Conservation (phyloP, 192 early-diverging fungal species). For the Backusella macrospora region DNA sequence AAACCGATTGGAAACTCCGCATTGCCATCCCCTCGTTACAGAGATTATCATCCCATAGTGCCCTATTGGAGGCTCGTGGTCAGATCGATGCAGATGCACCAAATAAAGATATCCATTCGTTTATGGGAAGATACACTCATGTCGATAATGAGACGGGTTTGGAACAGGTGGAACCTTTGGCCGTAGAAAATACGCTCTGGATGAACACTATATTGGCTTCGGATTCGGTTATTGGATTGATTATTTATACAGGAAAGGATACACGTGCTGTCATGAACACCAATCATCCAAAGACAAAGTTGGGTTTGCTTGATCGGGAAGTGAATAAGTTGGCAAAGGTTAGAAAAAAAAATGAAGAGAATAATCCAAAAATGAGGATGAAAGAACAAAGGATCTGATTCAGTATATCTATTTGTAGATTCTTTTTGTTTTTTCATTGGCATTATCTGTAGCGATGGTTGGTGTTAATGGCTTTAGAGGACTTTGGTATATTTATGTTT, state of each 20-base stretch:
- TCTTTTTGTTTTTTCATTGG: conserved; percentile 82
- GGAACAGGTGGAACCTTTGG: conserved; percentile 66
- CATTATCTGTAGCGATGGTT: conserved; percentile 85
- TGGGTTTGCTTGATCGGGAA: conserved; percentile 87
- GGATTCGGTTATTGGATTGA: conserved; percentile 81
- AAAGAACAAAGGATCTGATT: not conserved
- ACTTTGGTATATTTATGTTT: conserved; percentile 88
- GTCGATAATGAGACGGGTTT: conserved; percentile 19
- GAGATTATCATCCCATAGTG: conserved; percentile 61
- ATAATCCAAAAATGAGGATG: too few relatives aligned
- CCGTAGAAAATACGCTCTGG: conserved; percentile 93
- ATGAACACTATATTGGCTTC: conserved; percentile 94
- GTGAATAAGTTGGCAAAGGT: conserved; percentile 92
- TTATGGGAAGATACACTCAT: conserved; percentile 75
- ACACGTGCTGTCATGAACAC: conserved; percentile 98
- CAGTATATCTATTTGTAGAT: conserved; percentile 54
- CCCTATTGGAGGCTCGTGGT: conserved; percentile 64
- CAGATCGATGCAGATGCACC: conserved; percentile 87
- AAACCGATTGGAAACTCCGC: conserved; percentile 96
- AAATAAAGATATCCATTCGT: conserved; percentile 92
- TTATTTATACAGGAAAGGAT: conserved; percentile 91
- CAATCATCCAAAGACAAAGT: conserved; percentile 86
- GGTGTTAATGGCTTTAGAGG: conserved; percentile 87
- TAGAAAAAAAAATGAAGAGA: not conserved
- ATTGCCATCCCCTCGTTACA: conserved; percentile 85